Evolutionary conservation across 2,329 filamentous ascomycete genomes (phyloP).

Genomic region (Aspergillus ochraceus): DNA sequence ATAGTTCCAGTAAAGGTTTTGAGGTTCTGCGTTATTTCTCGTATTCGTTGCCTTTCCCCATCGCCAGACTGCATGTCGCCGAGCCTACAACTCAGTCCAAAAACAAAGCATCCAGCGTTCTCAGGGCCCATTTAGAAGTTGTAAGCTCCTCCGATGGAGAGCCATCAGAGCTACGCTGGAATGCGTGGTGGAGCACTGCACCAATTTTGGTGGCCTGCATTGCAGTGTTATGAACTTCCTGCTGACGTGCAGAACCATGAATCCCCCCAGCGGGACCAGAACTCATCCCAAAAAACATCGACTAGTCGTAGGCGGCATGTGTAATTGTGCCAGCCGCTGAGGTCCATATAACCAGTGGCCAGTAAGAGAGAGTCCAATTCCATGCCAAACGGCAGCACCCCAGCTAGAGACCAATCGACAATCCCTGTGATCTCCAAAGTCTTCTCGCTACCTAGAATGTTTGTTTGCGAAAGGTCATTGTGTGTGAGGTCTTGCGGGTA

Average conservation of each 20-base stretch:
- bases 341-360: slow-evolving; percentile 12
- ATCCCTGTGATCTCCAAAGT: slow-evolving; percentile 10
- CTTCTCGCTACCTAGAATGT: slow-evolving; percentile 5
- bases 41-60: too few relatives aligned
- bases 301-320: neutral
- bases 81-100: neutral
- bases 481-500: slow-evolving; percentile 12
- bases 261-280: neutral
- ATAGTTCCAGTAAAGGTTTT: too few relatives aligned
- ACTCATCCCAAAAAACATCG: slow-evolving; percentile 5
- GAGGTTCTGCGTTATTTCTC: too few relatives aligned
- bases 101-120: slow-evolving; percentile 3
- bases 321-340: slow-evolving; percentile 4
- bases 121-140: slow-evolving; percentile 2
- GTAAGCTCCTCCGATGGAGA: neutral
- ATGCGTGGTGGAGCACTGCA: slow-evolving; percentile 2
- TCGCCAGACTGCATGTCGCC: too few relatives aligned
- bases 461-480: slow-evolving; percentile 11
- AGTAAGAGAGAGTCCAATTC: slow-evolving; percentile 10
- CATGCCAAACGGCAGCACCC: slow-evolving; percentile 11
- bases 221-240: neutral
- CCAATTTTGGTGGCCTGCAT: slow-evolving; percentile 1
- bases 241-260: slow-evolving; percentile 1
- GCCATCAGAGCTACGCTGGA: slow-evolving; percentile 3
- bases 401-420: slow-evolving; percentile 14